Evolutionary conservation across 2,329 filamentous ascomycete genomes (phyloP).

Genomic region (Fusarium circinatum): DNA sequence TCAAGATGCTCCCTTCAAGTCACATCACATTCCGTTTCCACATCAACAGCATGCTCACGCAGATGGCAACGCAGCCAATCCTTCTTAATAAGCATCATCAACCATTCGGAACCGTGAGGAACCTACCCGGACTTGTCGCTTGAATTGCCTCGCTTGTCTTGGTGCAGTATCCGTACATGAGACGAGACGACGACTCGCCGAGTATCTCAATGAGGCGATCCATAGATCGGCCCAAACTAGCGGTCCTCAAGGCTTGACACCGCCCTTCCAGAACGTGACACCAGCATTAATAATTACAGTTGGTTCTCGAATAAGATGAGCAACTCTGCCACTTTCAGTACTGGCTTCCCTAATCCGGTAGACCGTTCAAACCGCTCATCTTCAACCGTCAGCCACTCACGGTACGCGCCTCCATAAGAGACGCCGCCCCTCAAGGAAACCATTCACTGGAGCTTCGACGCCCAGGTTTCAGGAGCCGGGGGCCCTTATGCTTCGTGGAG

Average conservation of each 20-base stretch:
- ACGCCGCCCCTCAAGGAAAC: constrained; percentile 1
- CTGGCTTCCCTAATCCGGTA: constrained; percentile 30
- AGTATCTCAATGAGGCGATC: constrained; percentile 24
- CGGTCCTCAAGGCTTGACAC: constrained; percentile 20
- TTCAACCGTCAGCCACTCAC: constrained; percentile 19
- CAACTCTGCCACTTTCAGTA: neutral
- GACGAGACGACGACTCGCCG: neutral
- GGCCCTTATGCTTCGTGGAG: constrained; percentile 15
- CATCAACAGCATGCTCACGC: constrained; percentile 26
- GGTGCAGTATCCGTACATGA: neutral
- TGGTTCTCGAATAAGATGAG: constrained; percentile 1
- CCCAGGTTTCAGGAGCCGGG: constrained; percentile 14
- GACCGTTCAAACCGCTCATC: constrained; percentile 12
- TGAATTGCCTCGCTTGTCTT: constrained; percentile 13
- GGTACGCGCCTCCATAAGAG: neutral
- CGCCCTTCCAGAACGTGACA: constrained; percentile 37
- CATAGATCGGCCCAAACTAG: constrained; percentile 17
- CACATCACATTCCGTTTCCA: constrained; percentile 33
- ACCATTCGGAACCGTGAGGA: neutral
- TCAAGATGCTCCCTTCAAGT: constrained; percentile 17
- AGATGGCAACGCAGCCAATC: constrained; percentile 3
- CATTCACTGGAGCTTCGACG: constrained; percentile 6
- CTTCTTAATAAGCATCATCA: constrained; percentile 3
- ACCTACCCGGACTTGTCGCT: constrained; percentile 4
- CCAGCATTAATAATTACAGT: neutral